Percentiles rank a stretch among this genome's conserved stretches.
Evolutionary conservation across 139 green algal genomes (phyloP).

Genomic region (Chlamydomonas sp.): DNA sequence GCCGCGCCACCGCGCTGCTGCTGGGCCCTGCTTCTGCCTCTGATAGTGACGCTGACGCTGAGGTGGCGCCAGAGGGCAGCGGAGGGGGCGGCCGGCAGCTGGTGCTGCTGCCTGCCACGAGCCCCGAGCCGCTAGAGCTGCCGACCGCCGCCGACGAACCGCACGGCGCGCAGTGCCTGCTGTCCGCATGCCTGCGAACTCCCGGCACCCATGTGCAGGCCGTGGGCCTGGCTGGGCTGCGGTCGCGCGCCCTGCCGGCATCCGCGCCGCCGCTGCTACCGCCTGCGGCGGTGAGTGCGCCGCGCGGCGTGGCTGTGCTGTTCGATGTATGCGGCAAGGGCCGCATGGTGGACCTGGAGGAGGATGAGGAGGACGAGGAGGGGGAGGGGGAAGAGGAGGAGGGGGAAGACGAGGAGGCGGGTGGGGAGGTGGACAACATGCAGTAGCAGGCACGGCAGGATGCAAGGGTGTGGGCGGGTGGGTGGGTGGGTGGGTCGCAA

Average conservation of each 20-base stretch:
- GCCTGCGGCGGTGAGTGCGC: conserved; percentile 16
- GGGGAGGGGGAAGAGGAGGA: conserved; percentile 12
- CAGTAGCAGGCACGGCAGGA: too few relatives aligned
- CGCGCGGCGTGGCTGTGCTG: conserved; percentile 18
- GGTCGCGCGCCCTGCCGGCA: not conserved
- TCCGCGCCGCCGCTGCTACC: not conserved
- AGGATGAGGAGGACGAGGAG: conserved; percentile 30
- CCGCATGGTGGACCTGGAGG: conserved; percentile 26
- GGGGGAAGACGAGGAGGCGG: conserved; percentile 6
- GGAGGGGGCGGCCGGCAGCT: too few relatives aligned
- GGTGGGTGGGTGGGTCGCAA: too few relatives aligned
- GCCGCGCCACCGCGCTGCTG: too few relatives aligned
- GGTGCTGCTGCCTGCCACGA: too few relatives aligned
- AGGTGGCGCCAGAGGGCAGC: too few relatives aligned
- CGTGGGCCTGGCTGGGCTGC: not conserved
- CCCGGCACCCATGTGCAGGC: not conserved
- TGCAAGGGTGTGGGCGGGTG: too few relatives aligned
- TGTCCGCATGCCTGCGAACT: not conserved
- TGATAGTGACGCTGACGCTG: too few relatives aligned
- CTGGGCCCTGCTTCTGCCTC: too few relatives aligned
- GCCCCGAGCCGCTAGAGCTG: too few relatives aligned
- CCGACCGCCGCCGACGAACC: not conserved
- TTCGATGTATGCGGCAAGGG: conserved; percentile 4
- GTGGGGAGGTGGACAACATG: too few relatives aligned
- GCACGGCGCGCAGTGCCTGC: too few relatives aligned